A percentile compares a stretch with the other conserved stretches of the same genome.
These are phyloP conservation scores for Aureoboletus auriporus DNA, from an alignment of 768 basidiomycete species.

Conservation along the genomic window DNA sequence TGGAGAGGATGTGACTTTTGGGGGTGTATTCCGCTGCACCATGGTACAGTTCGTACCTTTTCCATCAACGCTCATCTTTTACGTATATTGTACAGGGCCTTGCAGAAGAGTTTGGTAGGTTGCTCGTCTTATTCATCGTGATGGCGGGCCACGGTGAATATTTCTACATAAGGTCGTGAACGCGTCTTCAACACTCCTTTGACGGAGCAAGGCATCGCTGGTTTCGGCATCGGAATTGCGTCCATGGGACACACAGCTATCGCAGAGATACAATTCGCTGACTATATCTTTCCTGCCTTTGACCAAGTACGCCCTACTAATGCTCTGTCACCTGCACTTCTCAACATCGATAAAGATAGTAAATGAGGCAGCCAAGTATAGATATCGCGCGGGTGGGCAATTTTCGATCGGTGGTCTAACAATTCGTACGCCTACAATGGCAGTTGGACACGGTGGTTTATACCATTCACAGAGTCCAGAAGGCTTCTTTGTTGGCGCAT, in stretches of 20 bases:
- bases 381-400: conserved; percentile 84
- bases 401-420: conserved; percentile 83
- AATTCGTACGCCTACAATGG: conserved; percentile 83
- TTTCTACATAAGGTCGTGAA: conserved; percentile 58
- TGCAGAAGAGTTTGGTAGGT: conserved; percentile 85
- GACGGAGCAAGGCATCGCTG: conserved; percentile 91
- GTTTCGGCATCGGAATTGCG: conserved; percentile 90
- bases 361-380: conserved; percentile 91
- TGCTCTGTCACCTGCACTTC: not conserved
- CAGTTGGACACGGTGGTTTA: conserved; percentile 88
- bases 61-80: not conserved
- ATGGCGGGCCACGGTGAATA: not conserved
- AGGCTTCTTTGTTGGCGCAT: conserved; percentile 88
- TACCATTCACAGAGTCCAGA: conserved; percentile 97
- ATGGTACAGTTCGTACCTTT: conserved; percentile 52
- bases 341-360: conserved; percentile 55
- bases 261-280: conserved; percentile 88
- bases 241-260: conserved; percentile 94
- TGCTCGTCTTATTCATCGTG: not conserved
- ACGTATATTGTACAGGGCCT: conserved; percentile 53
- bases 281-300: conserved; percentile 93
- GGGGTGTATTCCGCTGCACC: conserved; percentile 91
- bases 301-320: conserved; percentile 62
- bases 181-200: conserved; percentile 95
- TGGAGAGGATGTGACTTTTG: conserved; percentile 89